Evolutionary conservation across 2,329 filamentous ascomycete species (phyloP), one percentile per base, ranked within the genome.

Genomic region (Apiospora sp.): DNA sequence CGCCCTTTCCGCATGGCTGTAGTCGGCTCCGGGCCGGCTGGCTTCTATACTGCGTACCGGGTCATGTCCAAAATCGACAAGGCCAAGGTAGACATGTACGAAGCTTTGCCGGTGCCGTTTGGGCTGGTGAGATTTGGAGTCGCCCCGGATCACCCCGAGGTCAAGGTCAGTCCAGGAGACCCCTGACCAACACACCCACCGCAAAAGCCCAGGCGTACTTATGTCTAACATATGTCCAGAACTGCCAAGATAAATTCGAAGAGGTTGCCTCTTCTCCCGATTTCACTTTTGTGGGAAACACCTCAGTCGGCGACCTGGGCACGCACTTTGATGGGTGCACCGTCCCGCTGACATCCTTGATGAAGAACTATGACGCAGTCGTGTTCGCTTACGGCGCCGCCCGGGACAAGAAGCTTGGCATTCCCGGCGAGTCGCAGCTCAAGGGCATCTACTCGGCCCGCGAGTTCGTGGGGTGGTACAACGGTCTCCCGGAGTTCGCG

Each of bases 381-480:
- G 86, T 98, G 3, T 96, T 99, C 81, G 92, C 96, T 0, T 99
- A 99, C 78, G 96, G 96, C 19, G 96, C 96, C 3, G 93, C 94
- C 0, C 90, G 93, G 79, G 96, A 99, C 81, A 92, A 91, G 75
- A 91, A 88, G 71, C 87, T 99, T 0, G 92, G 90, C 0, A 91
- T 99, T 48, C 91, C 93, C 0, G 95, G 96, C 12, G 96, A 99
- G 79, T 88, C 92, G 4, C 82, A 83, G 7, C 84, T 96, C 8
- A 86, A 87, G 37, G 94, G 94, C 3, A 91, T 98, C 24, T 92
- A 95, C 80, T 98, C 95, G 10, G 96, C 96, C 2, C 90, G 96
- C 41, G 92, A 95, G 51, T 98, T 98, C 81, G 96, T 99, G 1
- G 96, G 95, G 24, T 99, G 96, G 96, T 99, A 99, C 83, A 99